Conservation (phyloP, 305 asterid species). For the Fraxinus latifolia region DNA sequence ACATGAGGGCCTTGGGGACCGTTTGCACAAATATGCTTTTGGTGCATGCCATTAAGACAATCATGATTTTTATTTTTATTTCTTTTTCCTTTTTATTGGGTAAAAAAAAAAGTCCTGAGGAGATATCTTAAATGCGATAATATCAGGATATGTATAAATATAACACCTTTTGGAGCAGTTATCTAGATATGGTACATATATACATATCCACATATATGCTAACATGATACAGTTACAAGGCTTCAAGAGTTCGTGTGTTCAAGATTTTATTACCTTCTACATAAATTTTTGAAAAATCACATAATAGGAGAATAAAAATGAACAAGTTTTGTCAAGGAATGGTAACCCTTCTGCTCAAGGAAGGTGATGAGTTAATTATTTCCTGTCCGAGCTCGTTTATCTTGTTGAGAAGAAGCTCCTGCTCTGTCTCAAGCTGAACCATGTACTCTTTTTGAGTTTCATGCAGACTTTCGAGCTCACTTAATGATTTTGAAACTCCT, state of each 20-base stretch:
- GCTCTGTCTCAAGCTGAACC: conserved; percentile 79
- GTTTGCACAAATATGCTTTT: background rate
- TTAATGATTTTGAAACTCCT: conserved; percentile 52
- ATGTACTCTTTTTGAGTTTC: conserved; percentile 67
- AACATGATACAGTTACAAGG: conserved; percentile 18
- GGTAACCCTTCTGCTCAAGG: conserved; percentile 49
- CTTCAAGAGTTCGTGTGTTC: background rate
- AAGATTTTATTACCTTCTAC: conserved; percentile 3
- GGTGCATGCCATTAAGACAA: background rate
- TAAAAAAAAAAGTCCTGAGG: background rate
- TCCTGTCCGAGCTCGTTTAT: conserved; percentile 91
- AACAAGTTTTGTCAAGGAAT: conserved; percentile 32
- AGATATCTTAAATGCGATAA: background rate
- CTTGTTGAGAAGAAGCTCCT: conserved; percentile 64
- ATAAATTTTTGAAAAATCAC: conserved; percentile 4
- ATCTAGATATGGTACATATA: background rate
- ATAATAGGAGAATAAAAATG: background rate
- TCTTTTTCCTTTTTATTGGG: background rate
- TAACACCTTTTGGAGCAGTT: background rate
- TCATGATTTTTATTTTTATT: background rate
- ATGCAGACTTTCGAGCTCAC: conserved; percentile 75
- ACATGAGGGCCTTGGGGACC: background rate
- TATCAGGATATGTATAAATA: background rate
- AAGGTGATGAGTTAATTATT: conserved; percentile 61
- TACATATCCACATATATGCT: background rate